phyloP scores from a whole-genome alignment of 116 monocot genomes.

The Papilionanthe hybrid region DNA sequence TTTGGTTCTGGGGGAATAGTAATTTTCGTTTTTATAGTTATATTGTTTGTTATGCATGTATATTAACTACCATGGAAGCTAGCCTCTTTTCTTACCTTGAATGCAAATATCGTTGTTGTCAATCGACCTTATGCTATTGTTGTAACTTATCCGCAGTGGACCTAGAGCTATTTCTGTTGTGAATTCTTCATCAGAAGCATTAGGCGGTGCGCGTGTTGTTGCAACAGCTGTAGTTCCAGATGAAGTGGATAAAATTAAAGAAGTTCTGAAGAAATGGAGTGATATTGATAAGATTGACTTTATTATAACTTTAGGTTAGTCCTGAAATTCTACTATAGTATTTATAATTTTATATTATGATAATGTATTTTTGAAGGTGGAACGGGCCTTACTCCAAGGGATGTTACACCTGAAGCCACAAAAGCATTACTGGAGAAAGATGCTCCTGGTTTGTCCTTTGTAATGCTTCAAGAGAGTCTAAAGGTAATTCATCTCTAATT shows the following conservation, averaged over 20 bases:
- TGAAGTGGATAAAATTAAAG: conserved; percentile 69
- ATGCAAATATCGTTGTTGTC: background rate
- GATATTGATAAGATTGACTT: conserved; percentile 71
- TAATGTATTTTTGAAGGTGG: conserved; percentile 49
- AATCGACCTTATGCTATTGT: background rate
- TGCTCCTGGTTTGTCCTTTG: conserved; percentile 65
- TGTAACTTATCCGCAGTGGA: conserved; percentile 46
- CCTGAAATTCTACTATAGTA: conserved; percentile 5
- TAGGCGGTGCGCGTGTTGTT: conserved; percentile 70
- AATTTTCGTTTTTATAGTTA: background rate
- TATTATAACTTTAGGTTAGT: conserved; percentile 79
- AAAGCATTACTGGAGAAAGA: conserved; percentile 74
- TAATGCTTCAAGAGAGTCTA: conserved; percentile 90
- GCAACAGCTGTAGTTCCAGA: conserved; percentile 79
- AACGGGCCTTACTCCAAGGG: conserved; percentile 93
- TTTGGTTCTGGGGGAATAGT: background rate
- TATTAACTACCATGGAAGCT: background rate
- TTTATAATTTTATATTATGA: background rate
- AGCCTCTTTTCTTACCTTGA: background rate
- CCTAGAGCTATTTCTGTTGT: conserved; percentile 91
- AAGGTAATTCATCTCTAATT: conserved; percentile 44
- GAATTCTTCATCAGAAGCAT: conserved; percentile 65
- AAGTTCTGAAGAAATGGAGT: conserved; percentile 63
- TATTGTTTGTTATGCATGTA: background rate
- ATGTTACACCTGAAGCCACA: conserved; percentile 96